Evolutionary conservation across 2,329 filamentous ascomycete genomes (phyloP).

Genomic region (Trichoderma polysporum): DNA sequence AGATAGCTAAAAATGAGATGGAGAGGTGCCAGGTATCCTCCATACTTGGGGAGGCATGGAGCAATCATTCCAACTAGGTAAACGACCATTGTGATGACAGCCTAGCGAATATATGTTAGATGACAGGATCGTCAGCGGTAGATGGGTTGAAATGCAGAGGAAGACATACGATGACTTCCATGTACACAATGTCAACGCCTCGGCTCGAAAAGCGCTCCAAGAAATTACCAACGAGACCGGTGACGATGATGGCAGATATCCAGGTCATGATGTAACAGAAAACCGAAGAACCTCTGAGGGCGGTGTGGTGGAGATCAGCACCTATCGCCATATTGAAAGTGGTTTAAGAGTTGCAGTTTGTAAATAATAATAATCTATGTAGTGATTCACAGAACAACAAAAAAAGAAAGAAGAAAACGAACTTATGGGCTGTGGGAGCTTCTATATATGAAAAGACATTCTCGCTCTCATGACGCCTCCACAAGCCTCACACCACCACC

Average conservation of each 20-base stretch:
- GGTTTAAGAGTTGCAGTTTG: neutral
- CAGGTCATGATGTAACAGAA: constrained; percentile 9
- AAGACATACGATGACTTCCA: constrained; percentile 27
- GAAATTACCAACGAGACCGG: constrained; percentile 1
- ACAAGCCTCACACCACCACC: neutral
- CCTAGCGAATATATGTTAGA: constrained; percentile 20
- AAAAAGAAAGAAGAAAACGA: neutral
- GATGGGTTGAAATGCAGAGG: too few species aligned
- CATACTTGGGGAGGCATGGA: constrained; percentile 24
- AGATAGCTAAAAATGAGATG: constrained; percentile 30
- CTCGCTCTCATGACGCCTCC: neutral
- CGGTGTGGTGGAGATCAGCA: neutral
- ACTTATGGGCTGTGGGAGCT: neutral
- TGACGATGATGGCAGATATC: constrained; percentile 11
- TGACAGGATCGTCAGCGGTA: neutral
- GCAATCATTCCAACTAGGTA: constrained; percentile 25
- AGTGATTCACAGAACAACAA: neutral
- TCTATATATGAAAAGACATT: constrained; percentile 5
- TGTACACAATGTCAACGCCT: constrained; percentile 27
- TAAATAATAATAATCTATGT: neutral
- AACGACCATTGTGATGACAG: constrained; percentile 26
- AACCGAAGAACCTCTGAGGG: neutral
- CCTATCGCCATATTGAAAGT: neutral
- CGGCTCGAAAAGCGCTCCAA: constrained; percentile 12
- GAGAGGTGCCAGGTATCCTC: constrained; percentile 24